Percentiles rank a stretch among this genome's conserved stretches.
Evolutionary conservation across 2,329 filamentous ascomycete species (phyloP).

Genomic region (Hypoxylon sp.): DNA sequence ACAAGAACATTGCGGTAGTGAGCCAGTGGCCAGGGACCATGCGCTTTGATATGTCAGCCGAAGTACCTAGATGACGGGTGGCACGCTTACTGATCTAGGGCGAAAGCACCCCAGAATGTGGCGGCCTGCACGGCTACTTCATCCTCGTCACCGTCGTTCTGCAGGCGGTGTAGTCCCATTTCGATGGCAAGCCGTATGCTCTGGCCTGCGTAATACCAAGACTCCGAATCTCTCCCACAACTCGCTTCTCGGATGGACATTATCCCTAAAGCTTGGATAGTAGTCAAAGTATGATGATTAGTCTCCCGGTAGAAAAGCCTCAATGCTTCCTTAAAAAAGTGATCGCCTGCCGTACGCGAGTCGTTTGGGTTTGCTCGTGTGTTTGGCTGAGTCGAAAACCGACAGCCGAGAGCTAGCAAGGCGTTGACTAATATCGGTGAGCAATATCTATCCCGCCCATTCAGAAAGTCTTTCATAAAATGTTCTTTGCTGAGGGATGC

Average conservation of each 20-base stretch:
- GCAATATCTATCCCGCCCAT: constrained; percentile 74
- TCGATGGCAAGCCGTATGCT: constrained; percentile 80
- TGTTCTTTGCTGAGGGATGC: constrained; percentile 79
- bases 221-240: constrained; percentile 78
- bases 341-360: constrained; percentile 76
- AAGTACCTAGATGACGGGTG: constrained; percentile 7
- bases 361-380: constrained; percentile 74
- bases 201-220: constrained; percentile 80
- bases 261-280: constrained; percentile 80
- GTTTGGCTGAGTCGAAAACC: constrained; percentile 75
- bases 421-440: constrained; percentile 77
- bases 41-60: constrained; percentile 61
- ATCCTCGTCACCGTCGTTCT: constrained; percentile 65
- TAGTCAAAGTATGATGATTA: constrained; percentile 75
- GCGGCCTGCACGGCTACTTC: constrained; percentile 71
- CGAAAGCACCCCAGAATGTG: constrained; percentile 74
- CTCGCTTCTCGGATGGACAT: constrained; percentile 83
- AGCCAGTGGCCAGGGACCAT: constrained; percentile 75
- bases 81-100: constrained; percentile 73
- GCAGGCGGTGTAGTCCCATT: constrained; percentile 75
- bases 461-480: constrained; percentile 75
- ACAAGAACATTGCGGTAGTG: constrained; percentile 71
- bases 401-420: constrained; percentile 75
- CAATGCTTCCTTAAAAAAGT: constrained; percentile 80
- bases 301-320: constrained; percentile 71